These are phyloP conservation scores for Termitomyces eurrhizus DNA, from an alignment of 768 basidiomycete species.

Conservation along the genomic window DNA sequence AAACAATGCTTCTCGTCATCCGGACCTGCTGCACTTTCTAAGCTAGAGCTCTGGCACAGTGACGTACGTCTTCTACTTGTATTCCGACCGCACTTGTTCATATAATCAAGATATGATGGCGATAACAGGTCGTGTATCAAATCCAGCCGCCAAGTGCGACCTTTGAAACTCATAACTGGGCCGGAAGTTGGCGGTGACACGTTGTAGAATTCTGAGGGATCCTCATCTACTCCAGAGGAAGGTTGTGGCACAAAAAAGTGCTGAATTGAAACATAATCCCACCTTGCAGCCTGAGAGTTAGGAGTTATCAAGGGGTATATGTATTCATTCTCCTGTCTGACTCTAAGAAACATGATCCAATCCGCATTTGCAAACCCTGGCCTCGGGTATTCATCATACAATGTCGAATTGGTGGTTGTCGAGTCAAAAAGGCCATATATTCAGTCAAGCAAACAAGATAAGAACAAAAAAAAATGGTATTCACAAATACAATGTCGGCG, in stretches of 20 bases:
- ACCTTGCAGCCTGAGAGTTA: too few relatives aligned
- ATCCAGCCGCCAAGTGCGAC: constrained; percentile 78
- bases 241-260: too few relatives aligned
- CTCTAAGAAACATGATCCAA: not conserved
- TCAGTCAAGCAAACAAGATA: not conserved
- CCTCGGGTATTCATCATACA: not conserved
- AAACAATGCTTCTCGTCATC: constrained; percentile 59
- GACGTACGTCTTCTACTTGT: constrained; percentile 44
- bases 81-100: not conserved
- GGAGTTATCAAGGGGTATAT: too few relatives aligned
- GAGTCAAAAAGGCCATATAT: too few relatives aligned
- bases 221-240: constrained; percentile 13
- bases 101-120: not conserved
- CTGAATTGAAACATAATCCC: too few relatives aligned
- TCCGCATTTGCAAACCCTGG: not conserved
- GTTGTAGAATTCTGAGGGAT: constrained; percentile 73
- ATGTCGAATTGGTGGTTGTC: not conserved
- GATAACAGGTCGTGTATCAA: constrained; percentile 61
- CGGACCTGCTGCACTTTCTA: constrained; percentile 64
- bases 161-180: constrained; percentile 66
- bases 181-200: constrained; percentile 79
- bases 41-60: constrained; percentile 77
- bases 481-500: too few relatives aligned
- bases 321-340: too few relatives aligned
- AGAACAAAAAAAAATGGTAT: not conserved